Percentiles rank a stretch among this genome's conserved stretches.
phyloP scores from a whole-genome alignment of 495 filamentous ascomycete genomes.

The Aspergillus bertholletiae region DNA sequence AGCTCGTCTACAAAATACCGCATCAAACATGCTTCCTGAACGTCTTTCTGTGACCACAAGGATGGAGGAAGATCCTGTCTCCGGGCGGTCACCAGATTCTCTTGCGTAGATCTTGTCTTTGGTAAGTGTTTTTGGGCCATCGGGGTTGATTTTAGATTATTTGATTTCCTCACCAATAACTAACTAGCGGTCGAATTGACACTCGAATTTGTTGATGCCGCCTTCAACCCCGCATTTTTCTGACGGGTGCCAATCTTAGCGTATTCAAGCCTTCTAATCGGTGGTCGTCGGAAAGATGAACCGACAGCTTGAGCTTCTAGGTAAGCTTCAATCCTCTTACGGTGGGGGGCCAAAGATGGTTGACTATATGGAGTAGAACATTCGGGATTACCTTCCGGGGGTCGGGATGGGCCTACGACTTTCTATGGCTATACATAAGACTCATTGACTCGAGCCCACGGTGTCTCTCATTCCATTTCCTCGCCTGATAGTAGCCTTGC shows the following conservation, averaged over 20 bases:
- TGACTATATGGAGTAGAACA: no score
- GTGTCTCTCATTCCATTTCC: background rate
- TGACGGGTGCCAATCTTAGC: background rate
- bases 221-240: background rate
- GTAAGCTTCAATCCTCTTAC: no score
- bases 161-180: background rate
- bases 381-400: background rate
- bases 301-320: background rate
- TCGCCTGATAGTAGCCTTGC: background rate
- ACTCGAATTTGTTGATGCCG: background rate
- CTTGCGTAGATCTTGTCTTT: background rate
- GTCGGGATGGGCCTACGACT: background rate
- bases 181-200: background rate
- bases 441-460: background rate
- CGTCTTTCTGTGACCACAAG: background rate
- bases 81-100: background rate
- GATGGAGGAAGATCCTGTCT: background rate
- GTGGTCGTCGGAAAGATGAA: background rate
- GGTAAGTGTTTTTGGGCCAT: background rate
- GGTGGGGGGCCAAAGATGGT: no score
- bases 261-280: background rate
- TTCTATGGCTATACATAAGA: background rate
- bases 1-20: constrained; percentile 6
- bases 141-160: background rate
- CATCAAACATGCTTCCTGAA: constrained; percentile 6